Base-by-base conservation (phyloP, 306 rosid genomes). In the Malus fusca region DNA sequence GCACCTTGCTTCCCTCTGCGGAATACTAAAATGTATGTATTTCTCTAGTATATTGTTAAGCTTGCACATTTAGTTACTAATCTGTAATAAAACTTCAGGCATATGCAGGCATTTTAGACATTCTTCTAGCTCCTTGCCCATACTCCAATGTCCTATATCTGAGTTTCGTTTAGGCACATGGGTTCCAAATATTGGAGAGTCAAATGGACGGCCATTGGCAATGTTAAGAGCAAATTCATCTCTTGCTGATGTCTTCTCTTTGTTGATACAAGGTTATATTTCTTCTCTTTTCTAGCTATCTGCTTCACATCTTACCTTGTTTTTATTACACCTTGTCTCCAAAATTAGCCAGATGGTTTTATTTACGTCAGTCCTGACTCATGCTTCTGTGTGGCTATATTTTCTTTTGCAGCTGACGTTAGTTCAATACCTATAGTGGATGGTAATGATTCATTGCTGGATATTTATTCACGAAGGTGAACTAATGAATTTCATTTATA, bases 401-500 rank as follows among this genome's bases (percentile, higher is more conserved):
- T 78, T 80, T 72, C 77, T 63, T 76, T 88, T 84, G 87, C 88
- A 92, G 97, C 96, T 75, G 84, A 77, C 58, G 93, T 92, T 75
- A 92, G 96, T 87, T 88, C 97, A 69, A 82, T 92, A 83, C 97
- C 97, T 28, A 85, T 92, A 59, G 97, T 92, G 85, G 97, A 92
- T 73, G 86, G 85, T 40, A 85, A 87, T 71, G 87, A 88, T 71
- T 89, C 96, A 7, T 90, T 92, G 82, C 84, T 92, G 51, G 97
- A 92, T 81, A 84, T 90, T 69, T 92, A 92, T 88, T 87, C 93
- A 22, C 85, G 93, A 80, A 90, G 96, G 97, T 92, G 79, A 62
- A 73, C 28, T 71, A 44, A 30, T 75, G n/a, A 30, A 31, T 64
- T 43, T 23, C 11, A 14, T 53, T 46, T 33, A 42, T 43, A 58